Percentiles rank a stretch among this genome's conserved stretches.
These are phyloP conservation scores for Aspergillus niger DNA, from an alignment of 2,329 filamentous ascomycete genomes.

Conservation along the genomic window DNA sequence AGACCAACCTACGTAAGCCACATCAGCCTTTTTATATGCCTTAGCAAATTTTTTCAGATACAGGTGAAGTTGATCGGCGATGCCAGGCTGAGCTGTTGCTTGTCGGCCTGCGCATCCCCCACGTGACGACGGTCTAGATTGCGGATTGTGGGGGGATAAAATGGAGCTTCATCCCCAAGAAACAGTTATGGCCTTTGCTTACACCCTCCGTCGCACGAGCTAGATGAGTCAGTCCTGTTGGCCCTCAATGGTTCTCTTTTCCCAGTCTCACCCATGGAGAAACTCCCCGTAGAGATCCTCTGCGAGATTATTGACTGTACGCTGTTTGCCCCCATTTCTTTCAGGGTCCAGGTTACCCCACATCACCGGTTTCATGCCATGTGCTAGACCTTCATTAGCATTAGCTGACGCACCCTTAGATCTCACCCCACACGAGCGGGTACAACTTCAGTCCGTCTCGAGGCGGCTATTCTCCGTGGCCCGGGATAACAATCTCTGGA, in stretches of 20 bases:
- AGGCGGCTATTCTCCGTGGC: conserved; percentile 65
- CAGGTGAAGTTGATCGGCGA: background rate
- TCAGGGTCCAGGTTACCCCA: conserved; percentile 14
- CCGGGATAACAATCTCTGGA: conserved; percentile 77
- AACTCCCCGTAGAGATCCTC: conserved; percentile 65
- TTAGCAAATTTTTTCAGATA: background rate
- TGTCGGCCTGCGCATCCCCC: conserved; percentile 1
- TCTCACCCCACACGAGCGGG: conserved; percentile 65
- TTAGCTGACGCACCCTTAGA: conserved; percentile 45
- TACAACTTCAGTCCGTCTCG: conserved; percentile 69
- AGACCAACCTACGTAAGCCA: background rate
- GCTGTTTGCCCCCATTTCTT: conserved; percentile 31
- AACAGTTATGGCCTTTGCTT: conserved; percentile 8
- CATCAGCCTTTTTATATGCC: too few relatives aligned
- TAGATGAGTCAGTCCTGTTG: conserved; percentile 15
- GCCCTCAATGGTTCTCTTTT: conserved; percentile 31
- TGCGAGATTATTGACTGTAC: conserved; percentile 65
- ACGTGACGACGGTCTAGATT: conserved; percentile 20
- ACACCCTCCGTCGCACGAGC: conserved; percentile 12
- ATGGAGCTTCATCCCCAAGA: conserved; percentile 6
- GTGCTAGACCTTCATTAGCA: conserved; percentile 23
- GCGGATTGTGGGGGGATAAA: conserved; percentile 19
- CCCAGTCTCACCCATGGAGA: conserved; percentile 46
- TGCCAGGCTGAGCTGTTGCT: background rate
- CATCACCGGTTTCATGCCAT: conserved; percentile 8